A percentile compares a stretch with the other conserved stretches of the same genome.
phyloP scores from a whole-genome alignment of 2,329 filamentous ascomycete genomes.

The Neofusicoccum laricinum region DNA sequence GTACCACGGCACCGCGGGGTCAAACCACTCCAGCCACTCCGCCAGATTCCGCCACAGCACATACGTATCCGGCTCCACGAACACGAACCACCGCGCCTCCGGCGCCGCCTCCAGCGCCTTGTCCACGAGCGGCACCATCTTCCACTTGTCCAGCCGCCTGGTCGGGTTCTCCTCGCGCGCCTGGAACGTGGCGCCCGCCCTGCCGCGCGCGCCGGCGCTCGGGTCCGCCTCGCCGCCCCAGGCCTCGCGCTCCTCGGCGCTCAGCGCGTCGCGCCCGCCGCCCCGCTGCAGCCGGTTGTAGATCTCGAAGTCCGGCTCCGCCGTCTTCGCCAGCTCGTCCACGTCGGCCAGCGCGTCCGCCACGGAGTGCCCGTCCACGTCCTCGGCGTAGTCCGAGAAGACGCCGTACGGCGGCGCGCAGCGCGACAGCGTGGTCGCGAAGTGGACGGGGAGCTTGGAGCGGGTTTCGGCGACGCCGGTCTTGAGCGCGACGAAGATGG shows the following conservation, averaged over 20 bases:
- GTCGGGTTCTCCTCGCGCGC: slow-evolving; percentile 14
- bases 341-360: slow-evolving; percentile 37
- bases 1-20: slow-evolving; percentile 49
- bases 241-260: not conserved
- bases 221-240: not conserved
- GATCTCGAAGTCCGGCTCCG: slow-evolving; percentile 34
- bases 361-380: slow-evolving; percentile 32
- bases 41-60: slow-evolving; percentile 53
- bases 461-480: slow-evolving; percentile 58
- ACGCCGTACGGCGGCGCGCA: slow-evolving; percentile 34
- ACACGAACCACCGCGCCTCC: slow-evolving; percentile 57
- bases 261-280: slow-evolving; percentile 27
- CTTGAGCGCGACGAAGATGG: slow-evolving; percentile 56
- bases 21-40: slow-evolving; percentile 51
- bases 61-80: slow-evolving; percentile 60
- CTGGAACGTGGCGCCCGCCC: not conserved
- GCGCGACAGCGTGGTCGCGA: slow-evolving; percentile 31
- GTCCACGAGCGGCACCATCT: slow-evolving; percentile 36
- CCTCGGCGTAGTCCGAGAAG: slow-evolving; percentile 38
- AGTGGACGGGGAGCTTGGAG: slow-evolving; percentile 50
- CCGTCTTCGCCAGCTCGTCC: slow-evolving; percentile 26
- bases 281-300: slow-evolving; percentile 34
- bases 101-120: slow-evolving; percentile 37
- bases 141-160: slow-evolving; percentile 38
- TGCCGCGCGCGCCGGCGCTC: not conserved